Evolutionary conservation across 177 flowering plant genomes (phyloP).

Genomic region (Tripterygium wilfordii): DNA sequence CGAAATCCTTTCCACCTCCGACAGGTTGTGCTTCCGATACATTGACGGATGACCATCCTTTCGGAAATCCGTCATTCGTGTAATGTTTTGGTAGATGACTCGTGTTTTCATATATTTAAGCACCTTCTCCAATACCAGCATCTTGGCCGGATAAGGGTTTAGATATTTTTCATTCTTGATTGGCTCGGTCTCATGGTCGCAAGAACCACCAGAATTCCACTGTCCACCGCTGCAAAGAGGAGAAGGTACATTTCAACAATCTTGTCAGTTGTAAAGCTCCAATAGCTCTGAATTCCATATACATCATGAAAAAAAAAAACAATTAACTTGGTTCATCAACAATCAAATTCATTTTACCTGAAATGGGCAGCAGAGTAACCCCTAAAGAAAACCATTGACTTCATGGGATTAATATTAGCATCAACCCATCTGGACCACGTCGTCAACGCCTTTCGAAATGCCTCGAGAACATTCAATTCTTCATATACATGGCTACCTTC

Average conservation of each 20-base stretch:
- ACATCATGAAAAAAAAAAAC: too few relatives aligned
- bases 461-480: constrained; percentile 70
- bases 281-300: neutral
- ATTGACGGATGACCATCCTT: constrained; percentile 95
- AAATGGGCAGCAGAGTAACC: constrained; percentile 95
- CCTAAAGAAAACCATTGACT: constrained; percentile 71
- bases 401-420: constrained; percentile 56
- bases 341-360: constrained; percentile 41
- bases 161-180: constrained; percentile 71
- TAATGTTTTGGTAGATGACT: constrained; percentile 67
- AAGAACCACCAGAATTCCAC: constrained; percentile 95
- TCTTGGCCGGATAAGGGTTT: constrained; percentile 62
- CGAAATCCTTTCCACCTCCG: constrained; percentile 47
- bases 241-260: too few relatives aligned
- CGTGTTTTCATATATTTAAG: constrained; percentile 68
- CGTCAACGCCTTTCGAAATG: constrained; percentile 75
- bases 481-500: constrained; percentile 84
- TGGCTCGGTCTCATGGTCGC: constrained; percentile 79
- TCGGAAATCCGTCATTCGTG: constrained; percentile 77
- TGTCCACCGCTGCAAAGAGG: constrained; percentile 71
- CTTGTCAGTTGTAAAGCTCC: neutral
- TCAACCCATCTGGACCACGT: constrained; percentile 98
- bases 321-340: neutral
- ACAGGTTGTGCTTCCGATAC: constrained; percentile 50
- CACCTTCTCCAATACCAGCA: constrained; percentile 66